Base-by-base conservation (phyloP, 305 asterid species). In the Solanum hybrid region DNA sequence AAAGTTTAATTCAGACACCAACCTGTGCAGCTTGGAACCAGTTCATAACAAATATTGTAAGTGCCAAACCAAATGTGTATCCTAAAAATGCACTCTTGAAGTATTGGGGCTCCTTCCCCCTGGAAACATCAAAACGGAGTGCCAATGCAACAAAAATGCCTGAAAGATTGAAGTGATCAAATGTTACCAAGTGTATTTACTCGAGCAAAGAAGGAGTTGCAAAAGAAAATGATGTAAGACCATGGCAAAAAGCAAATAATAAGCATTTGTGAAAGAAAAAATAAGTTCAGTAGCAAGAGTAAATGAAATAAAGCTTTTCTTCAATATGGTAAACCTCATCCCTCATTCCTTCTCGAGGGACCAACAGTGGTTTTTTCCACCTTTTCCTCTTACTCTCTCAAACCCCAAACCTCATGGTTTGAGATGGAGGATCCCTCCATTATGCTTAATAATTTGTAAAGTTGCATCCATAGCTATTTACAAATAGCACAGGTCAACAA, bases 1-100 rank as follows among this genome's bases (percentile, higher is more conserved):
- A 42, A 31, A 40, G 14, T 40, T 40, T 1, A 34, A 22, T 73
- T 24, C 37, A 33, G 36, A 26, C 18, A 75, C 92, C 51, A 88
- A 96, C 99, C 95, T 97, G 99, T 89, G 98, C 99, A 89, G 99
- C 99, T 94, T 97, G 98, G 92, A 96, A 97, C 99, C 99, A 97
- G 92, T 96, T 97, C 99, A 97, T 97, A 88, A 96, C 98, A 37
- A 95, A 78, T 86, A 97, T 97, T 24, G 99, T 97, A 57, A 92
- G 93, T 86, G 94, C 90, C 90, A 97, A 90, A 91, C 99, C 99
- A 78, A 90, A 93, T 36, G 94, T 76, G 77, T 97, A 96, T 91
- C 99, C 99, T 86, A 94, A 90, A 92, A 96, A 97, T 90, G 98
- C 97, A 90, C 99, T 97, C 92, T 92, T 95, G 91, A 97, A 97